Percentiles rank a stretch among this genome's conserved stretches.
Conservation (phyloP, 2,329 filamentous ascomycete genomes). For the Capronia coronata region DNA sequence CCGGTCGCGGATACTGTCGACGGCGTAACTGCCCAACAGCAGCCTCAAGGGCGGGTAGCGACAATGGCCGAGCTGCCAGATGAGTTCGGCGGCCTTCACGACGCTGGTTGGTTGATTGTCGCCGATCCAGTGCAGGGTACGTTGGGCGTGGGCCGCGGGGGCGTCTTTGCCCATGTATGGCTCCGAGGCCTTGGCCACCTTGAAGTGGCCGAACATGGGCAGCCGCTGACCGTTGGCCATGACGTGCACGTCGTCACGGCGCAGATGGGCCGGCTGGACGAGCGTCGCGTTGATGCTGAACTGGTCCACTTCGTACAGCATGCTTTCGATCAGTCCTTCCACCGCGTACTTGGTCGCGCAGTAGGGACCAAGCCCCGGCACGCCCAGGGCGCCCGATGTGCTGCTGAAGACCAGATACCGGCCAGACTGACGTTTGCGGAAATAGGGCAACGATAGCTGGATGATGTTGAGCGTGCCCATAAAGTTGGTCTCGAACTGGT, state of each 20-base stretch:
- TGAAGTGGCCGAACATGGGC: constrained; percentile 84
- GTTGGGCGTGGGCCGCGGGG: constrained; percentile 78
- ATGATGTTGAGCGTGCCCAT: constrained; percentile 93
- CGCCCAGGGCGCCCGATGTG: constrained; percentile 83
- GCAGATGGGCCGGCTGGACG: constrained; percentile 82
- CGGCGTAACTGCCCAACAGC: constrained; percentile 85
- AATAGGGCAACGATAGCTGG: constrained; percentile 79
- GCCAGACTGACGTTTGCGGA: constrained; percentile 66
- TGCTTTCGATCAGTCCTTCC: constrained; percentile 88
- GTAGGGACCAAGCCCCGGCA: constrained; percentile 86
- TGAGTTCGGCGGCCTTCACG: constrained; percentile 83
- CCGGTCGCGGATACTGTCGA: constrained; percentile 89
- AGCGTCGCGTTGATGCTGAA: constrained; percentile 93
- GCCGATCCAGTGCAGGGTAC: constrained; percentile 91
- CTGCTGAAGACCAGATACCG: constrained; percentile 93
- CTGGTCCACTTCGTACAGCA: constrained; percentile 88
- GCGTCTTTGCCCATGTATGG: constrained; percentile 71
- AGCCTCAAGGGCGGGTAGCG: constrained; percentile 83
- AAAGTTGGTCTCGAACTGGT: constrained; percentile 97
- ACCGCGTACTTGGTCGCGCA: constrained; percentile 97
- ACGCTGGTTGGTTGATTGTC: constrained; percentile 89
- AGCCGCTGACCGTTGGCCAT: constrained; percentile 36
- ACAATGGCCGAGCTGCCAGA: constrained; percentile 93
- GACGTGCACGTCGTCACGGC: constrained; percentile 61
- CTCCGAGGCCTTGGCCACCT: constrained; percentile 77